These are phyloP conservation scores for Aspergillus ellipticus DNA, from an alignment of 495 filamentous ascomycete species.

Conservation along the genomic window DNA sequence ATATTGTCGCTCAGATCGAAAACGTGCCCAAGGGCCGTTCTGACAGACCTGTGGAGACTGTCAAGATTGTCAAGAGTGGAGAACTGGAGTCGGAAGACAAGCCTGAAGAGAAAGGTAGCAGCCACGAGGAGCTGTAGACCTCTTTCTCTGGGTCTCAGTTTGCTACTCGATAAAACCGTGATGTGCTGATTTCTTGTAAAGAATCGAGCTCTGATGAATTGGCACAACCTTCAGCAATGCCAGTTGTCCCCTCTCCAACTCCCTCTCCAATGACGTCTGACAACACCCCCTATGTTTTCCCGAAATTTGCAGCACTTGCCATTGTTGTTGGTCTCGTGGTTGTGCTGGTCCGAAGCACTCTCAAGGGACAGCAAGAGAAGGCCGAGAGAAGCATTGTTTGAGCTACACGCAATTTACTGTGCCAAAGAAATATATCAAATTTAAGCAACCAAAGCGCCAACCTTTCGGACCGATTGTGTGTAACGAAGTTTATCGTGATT, in stretches of 20 bases:
- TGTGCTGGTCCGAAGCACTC: slow-evolving; percentile 9
- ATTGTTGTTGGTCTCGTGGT: slow-evolving; percentile 14
- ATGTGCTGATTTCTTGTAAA: slow-evolving; percentile 36
- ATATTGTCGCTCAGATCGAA: slow-evolving; percentile 86
- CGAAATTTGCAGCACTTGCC: slow-evolving; percentile 10
- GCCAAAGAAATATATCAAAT: background rate
- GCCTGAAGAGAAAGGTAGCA: slow-evolving; percentile 77
- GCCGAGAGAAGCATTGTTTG: slow-evolving; percentile 16
- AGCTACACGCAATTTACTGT: background rate
- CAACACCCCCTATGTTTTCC: slow-evolving; percentile 11
- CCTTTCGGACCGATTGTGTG: too few species aligned
- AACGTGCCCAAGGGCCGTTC: slow-evolving; percentile 63
- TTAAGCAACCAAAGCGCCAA: background rate
- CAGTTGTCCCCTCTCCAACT: slow-evolving; percentile 3
- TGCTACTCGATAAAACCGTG: slow-evolving; percentile 20
- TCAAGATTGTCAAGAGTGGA: slow-evolving; percentile 94
- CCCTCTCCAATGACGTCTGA: slow-evolving; percentile 6
- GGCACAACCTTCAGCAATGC: slow-evolving; percentile 16
- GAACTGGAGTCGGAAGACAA: slow-evolving; percentile 73
- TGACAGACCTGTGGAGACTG: slow-evolving; percentile 68
- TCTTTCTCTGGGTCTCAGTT: slow-evolving; percentile 22
- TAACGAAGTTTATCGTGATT: too few species aligned
- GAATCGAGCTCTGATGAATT: slow-evolving; percentile 15
- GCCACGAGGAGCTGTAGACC: slow-evolving; percentile 83
- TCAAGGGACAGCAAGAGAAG: slow-evolving; percentile 5